phyloP scores from a whole-genome alignment of 2,329 filamentous ascomycete genomes.

The Waltergamsia citrina region DNA sequence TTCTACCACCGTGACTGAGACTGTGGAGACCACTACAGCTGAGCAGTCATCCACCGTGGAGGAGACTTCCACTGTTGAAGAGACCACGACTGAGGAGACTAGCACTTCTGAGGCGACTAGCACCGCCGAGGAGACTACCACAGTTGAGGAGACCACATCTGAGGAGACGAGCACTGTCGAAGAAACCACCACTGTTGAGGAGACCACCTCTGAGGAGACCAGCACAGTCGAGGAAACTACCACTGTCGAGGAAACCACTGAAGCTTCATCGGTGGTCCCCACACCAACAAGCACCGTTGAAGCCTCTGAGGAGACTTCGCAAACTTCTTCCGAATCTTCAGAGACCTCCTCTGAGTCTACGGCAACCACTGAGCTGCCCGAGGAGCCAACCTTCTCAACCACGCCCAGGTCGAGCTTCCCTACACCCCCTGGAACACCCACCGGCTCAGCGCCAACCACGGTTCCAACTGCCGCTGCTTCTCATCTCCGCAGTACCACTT shows the following conservation, averaged over 20 bases:
- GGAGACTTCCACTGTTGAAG: not conserved
- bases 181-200: not conserved
- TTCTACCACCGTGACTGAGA: slow-evolving; percentile 2
- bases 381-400: too few relatives aligned
- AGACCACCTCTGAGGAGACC: not conserved
- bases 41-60: not conserved
- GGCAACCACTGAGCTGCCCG: too few relatives aligned
- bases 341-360: too few relatives aligned
- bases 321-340: too few relatives aligned
- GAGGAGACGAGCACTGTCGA: not conserved
- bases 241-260: not conserved
- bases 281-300: too few relatives aligned
- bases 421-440: not conserved
- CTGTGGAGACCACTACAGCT: not conserved
- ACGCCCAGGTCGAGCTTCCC: too few relatives aligned
- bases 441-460: not conserved
- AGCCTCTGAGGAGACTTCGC: too few relatives aligned
- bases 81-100: not conserved
- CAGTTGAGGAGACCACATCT: not conserved
- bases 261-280: not conserved
- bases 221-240: not conserved
- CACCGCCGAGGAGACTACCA: not conserved
- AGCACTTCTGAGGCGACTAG: not conserved
- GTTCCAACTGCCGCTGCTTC: slow-evolving; percentile 2
- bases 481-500: not conserved